phyloP scores from a whole-genome alignment of 192 early-diverging fungal species.

The Cetraspora pellucida region DNA sequence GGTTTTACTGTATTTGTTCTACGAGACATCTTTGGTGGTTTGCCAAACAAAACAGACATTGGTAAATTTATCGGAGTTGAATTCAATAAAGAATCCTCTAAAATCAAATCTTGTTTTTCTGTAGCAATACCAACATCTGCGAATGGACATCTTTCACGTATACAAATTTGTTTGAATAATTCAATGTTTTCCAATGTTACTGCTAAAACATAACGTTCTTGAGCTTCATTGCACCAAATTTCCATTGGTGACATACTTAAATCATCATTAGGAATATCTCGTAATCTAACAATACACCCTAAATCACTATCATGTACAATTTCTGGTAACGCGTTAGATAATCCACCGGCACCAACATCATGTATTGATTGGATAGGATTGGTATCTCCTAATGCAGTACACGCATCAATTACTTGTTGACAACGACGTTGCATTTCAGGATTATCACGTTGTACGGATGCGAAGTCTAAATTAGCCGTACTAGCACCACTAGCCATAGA shows the following conservation, averaged over 20 bases:
- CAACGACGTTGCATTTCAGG: slow-evolving; percentile 98
- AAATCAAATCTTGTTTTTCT: slow-evolving; percentile 75
- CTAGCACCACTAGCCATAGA: slow-evolving; percentile 90
- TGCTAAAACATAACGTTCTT: slow-evolving; percentile 98
- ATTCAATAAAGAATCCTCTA: slow-evolving; percentile 74
- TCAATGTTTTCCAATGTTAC: slow-evolving; percentile 69
- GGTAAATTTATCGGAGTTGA: slow-evolving; percentile 83
- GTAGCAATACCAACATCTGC: slow-evolving; percentile 91
- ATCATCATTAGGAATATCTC: slow-evolving; percentile 90
- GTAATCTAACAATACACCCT: slow-evolving; percentile 89
- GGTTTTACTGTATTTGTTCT: slow-evolving; percentile 58
- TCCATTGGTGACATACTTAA: slow-evolving; percentile 98
- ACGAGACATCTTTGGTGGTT: slow-evolving; percentile 94
- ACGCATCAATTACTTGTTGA: slow-evolving; percentile 96
- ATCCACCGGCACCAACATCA: slow-evolving; percentile 98
- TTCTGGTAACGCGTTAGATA: slow-evolving; percentile 98
- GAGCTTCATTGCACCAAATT: slow-evolving; percentile 99
- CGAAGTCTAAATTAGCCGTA: slow-evolving; percentile 91
- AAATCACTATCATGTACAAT: slow-evolving; percentile 94
- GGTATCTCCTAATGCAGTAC: slow-evolving; percentile 76
- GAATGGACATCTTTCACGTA: slow-evolving; percentile 89
- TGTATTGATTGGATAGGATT: slow-evolving; percentile 95
- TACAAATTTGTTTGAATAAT: slow-evolving; percentile 74
- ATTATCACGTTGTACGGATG: slow-evolving; percentile 98
- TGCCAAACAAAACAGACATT: slow-evolving; percentile 96